A percentile compares a stretch with the other conserved stretches of the same genome.
Evolutionary conservation across 2,329 filamentous ascomycete genomes (phyloP).

Genomic region (Fusarium sp.): DNA sequence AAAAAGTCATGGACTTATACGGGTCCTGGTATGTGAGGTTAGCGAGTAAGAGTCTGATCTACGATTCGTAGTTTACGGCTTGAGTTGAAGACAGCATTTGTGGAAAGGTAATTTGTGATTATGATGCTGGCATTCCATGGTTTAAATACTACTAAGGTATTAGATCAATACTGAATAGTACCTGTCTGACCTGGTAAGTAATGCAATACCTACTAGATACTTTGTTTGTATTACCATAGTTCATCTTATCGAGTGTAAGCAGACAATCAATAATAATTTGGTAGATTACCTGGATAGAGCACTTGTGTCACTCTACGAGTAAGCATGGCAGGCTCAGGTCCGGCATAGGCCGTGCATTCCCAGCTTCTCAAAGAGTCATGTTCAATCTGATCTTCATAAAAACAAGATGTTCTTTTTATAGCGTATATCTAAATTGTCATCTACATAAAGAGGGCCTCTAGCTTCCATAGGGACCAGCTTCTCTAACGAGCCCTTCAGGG

Average conservation of each 20-base stretch:
- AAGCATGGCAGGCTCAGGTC: not conserved
- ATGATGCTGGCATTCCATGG: not conserved
- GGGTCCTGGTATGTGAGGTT: not conserved
- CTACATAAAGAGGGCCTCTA: constrained; percentile 6
- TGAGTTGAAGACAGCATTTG: not conserved
- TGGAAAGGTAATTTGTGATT: not conserved
- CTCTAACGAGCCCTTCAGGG: constrained; percentile 13
- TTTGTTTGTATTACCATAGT: not conserved
- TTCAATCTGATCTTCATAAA: not conserved
- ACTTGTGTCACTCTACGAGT: constrained; percentile 8
- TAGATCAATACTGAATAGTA: not conserved
- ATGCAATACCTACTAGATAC: not conserved
- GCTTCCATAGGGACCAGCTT: constrained; percentile 2
- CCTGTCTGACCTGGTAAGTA: not conserved
- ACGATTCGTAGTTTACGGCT: not conserved
- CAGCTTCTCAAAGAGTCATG: not conserved
- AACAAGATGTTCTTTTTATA: constrained; percentile 26
- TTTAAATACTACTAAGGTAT: not conserved
- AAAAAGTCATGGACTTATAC: not conserved
- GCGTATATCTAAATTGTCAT: constrained; percentile 25
- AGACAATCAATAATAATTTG: not conserved
- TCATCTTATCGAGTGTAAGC: not conserved
- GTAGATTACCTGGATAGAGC: not conserved
- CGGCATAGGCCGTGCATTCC: not conserved
- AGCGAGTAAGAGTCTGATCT: not conserved